Percentiles rank a stretch among this genome's conserved stretches.
These are phyloP conservation scores for Pichia sp. DNA, from an alignment of 1,139 yeast genomes.

Conservation along the genomic window DNA sequence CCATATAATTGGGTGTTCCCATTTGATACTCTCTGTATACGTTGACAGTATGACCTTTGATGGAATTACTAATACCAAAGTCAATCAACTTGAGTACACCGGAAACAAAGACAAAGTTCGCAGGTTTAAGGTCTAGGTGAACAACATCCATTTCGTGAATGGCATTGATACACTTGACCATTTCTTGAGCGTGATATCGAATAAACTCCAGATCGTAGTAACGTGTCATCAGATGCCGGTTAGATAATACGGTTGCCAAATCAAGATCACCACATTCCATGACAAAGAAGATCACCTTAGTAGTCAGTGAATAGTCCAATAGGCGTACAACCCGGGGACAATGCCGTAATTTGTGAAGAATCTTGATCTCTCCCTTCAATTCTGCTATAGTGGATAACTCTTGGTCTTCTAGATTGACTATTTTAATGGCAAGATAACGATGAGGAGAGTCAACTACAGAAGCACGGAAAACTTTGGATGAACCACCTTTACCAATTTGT, in stretches of 20 bases:
- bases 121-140: conserved; percentile 94
- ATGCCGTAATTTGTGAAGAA: conserved; percentile 56
- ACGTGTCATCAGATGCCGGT: conserved; percentile 38
- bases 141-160: conserved; percentile 88
- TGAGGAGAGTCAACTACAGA: conserved; percentile 42
- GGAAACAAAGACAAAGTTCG: conserved; percentile 82
- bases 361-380: conserved; percentile 85
- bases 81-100: conserved; percentile 87
- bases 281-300: conserved; percentile 63
- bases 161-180: conserved; percentile 77
- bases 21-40: conserved; percentile 86
- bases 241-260: conserved; percentile 73
- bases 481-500: conserved; percentile 85
- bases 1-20: conserved; percentile 98
- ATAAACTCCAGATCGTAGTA: conserved; percentile 72
- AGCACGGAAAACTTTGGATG: conserved; percentile 87
- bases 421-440: conserved; percentile 72
- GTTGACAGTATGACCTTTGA: conserved; percentile 88
- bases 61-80: conserved; percentile 93
- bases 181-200: conserved; percentile 73
- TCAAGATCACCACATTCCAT: conserved; percentile 98
- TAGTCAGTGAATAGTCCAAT: conserved; percentile 67
- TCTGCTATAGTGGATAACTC: conserved; percentile 71
- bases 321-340: conserved; percentile 75
- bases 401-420: conserved; percentile 76